Evolutionary conservation across 1,284 basidiomycete species (phyloP).

Genomic region (Cryptococcus deneoformans): DNA sequence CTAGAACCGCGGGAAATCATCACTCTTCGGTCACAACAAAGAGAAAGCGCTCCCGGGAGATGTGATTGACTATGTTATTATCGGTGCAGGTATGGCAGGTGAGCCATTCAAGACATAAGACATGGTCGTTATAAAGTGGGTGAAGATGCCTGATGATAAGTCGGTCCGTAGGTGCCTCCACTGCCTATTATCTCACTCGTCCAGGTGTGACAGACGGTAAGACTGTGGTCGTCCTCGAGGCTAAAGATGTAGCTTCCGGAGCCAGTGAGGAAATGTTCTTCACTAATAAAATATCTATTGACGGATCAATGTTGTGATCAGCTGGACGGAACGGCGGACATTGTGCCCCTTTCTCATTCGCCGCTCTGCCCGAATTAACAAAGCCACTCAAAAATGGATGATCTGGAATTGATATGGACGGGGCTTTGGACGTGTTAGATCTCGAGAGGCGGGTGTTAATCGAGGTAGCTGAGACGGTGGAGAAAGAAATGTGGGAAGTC

Average conservation of each 20-base stretch:
- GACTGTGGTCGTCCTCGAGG: slow-evolving; percentile 30
- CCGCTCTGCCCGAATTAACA: slow-evolving; percentile 14
- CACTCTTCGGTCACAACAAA: slow-evolving; percentile 26
- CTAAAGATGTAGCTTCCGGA: slow-evolving; percentile 37
- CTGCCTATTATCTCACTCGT: slow-evolving; percentile 35
- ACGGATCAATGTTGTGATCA: slow-evolving; percentile 1
- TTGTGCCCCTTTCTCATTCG: slow-evolving; percentile 30
- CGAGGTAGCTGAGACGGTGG: not conserved
- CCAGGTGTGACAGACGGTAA: slow-evolving; percentile 21
- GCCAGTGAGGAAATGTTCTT: slow-evolving; percentile 22
- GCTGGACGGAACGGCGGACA: slow-evolving; percentile 46
- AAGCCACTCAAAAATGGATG: slow-evolving; percentile 30
- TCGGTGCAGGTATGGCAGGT: slow-evolving; percentile 27
- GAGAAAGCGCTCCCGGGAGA: slow-evolving; percentile 14
- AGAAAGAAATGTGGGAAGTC: slow-evolving; percentile 9
- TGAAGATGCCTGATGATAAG: not conserved
- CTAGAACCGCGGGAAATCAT: slow-evolving; percentile 22
- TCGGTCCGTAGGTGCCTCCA: slow-evolving; percentile 15
- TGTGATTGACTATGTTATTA: slow-evolving; percentile 24
- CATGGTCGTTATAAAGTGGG: not conserved
- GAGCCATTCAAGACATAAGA: not conserved
- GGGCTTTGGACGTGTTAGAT: slow-evolving; percentile 34
- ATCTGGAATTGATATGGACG: slow-evolving; percentile 43
- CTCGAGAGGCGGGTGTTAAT: not conserved
- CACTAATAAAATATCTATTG: not conserved